Base-by-base conservation (phyloP, 1,284 basidiomycete genomes). In the Sporisorium iseilematis-ciliati region DNA sequence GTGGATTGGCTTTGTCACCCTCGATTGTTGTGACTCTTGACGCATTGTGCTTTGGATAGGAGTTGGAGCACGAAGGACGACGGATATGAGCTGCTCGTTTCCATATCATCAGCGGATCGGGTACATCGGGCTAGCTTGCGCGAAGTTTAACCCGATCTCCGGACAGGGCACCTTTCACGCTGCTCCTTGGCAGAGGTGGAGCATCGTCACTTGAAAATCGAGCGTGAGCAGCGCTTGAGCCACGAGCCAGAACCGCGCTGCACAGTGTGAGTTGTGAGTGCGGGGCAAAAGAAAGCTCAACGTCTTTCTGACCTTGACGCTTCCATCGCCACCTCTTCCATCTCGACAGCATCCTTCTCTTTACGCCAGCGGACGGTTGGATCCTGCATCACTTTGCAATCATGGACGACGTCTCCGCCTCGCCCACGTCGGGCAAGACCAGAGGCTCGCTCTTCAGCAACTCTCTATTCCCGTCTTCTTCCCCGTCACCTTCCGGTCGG, bases 361-460 rank as follows among this genome's bases (percentile, higher is more conserved):
- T 35, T 14, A 12, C 35, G 35, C 35, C 16, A 11, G 35, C 35
- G 14, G 35, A 38, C 35, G 35, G 35, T 6, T 38, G 14, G 2
- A 14, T 38, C 3, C 35, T 33, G 20, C 25, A 55, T 25, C 54
- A 45, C 12, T 11, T 29, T 10, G 6, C n/a, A 56, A 62, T n/a
- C 25, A 72, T 72, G 69, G 69, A 72, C 59, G 60, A 72, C 46
- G 50, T 21, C 18, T 63, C 64, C 33, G 48, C 31, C 31, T 72
- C 69, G 51, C 69, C 69, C 16, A 72, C 63, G 48, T 66, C 63
- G 29, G 69, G 63, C 56, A 65, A 50, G 51, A 41, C 52, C 31
- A 54, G 69, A 35, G 23, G 56, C 29, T 72, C 69, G 23, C 58
- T 72, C 23, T 72, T 72, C 56, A 66, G 63, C 59, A 66, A 66